A percentile compares a stretch with the other conserved stretches of the same genome.
Conservation (phyloP, 441 rosid species). For the Euphorbia schlechtendalii region DNA sequence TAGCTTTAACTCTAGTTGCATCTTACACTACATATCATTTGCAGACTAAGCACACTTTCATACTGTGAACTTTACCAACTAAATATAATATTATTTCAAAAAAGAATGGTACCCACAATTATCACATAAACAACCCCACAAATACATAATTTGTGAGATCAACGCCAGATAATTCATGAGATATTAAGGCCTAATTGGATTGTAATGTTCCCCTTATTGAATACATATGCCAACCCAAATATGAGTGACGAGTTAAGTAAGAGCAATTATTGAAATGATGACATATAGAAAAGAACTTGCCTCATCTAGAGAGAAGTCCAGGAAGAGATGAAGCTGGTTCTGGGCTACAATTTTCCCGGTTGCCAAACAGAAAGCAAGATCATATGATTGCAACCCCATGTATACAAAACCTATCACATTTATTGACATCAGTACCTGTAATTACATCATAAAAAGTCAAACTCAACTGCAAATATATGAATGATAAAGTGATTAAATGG, state of each 20-base stretch:
- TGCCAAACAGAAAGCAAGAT: conserved; percentile 43
- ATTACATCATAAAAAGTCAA: neutral
- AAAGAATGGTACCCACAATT: too few relatives aligned
- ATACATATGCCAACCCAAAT: conserved; percentile 12
- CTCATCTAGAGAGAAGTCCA: conserved; percentile 75
- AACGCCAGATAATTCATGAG: conserved; percentile 1
- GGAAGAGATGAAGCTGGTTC: conserved; percentile 39
- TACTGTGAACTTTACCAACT: too few relatives aligned
- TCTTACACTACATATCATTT: too few relatives aligned
- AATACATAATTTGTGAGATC: conserved; percentile 5
- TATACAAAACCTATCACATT: conserved; percentile 65
- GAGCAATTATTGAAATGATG: conserved; percentile 6
- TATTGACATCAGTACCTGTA: conserved; percentile 70
- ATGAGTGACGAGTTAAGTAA: conserved; percentile 31
- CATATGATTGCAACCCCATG: conserved; percentile 56
- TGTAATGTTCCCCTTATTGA: conserved; percentile 30
- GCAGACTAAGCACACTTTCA: too few relatives aligned
- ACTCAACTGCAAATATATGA: neutral
- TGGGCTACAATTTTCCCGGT: conserved; percentile 33
- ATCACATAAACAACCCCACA: conserved; percentile 10
- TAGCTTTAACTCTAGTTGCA: conserved; percentile 11
- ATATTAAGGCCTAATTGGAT: conserved; percentile 5
- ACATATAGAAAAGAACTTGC: conserved; percentile 30
- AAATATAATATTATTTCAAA: too few relatives aligned
- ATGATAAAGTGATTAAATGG: neutral